A percentile compares a stretch with the other conserved stretches of the same genome.
Evolutionary conservation across 1,284 basidiomycete species (phyloP).

Genomic region (Moesziomyces antarcticus): DNA sequence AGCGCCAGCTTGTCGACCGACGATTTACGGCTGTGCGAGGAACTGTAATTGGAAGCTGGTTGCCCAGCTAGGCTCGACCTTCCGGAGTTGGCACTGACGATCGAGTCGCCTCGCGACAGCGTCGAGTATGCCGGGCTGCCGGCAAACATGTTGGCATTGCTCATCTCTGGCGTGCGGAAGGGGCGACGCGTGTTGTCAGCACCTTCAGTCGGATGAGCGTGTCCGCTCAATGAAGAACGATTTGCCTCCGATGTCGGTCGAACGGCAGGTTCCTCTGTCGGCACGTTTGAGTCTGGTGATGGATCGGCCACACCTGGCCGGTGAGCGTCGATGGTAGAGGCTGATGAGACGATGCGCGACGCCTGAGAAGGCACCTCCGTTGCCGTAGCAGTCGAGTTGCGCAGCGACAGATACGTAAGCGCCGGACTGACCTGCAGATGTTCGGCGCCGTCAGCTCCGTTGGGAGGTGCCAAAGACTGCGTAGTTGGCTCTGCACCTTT

Average conservation of each 20-base stretch:
- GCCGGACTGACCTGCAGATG: constrained; percentile 20
- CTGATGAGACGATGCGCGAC: constrained; percentile 26
- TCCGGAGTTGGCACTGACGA: constrained; percentile 14
- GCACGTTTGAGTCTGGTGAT: not conserved
- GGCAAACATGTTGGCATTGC: not conserved
- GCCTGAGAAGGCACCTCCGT: constrained; percentile 9
- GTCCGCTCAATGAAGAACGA: not conserved
- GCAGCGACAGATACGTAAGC: constrained; percentile 14
- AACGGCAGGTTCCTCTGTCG: not conserved
- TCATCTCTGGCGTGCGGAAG: constrained; percentile 28
- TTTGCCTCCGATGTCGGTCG: not conserved
- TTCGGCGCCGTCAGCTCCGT: not conserved
- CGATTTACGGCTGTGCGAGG: constrained; percentile 28
- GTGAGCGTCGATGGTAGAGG: constrained; percentile 28
- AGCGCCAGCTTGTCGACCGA: constrained; percentile 38
- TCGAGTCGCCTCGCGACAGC: constrained; percentile 20
- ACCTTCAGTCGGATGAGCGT: not conserved
- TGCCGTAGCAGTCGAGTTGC: constrained; percentile 30
- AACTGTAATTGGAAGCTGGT: constrained; percentile 17
- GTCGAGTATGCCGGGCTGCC: constrained; percentile 23
- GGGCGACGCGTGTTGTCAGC: constrained; percentile 1
- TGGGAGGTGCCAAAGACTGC: not conserved
- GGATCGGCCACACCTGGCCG: not conserved
- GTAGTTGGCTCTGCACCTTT: not conserved
- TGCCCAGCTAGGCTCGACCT: constrained; percentile 19